Evolutionary conservation across 257 asterid genomes (phyloP), one percentile per base, ranked within the genome.

Genomic region (Gynochthodes officinalis): DNA sequence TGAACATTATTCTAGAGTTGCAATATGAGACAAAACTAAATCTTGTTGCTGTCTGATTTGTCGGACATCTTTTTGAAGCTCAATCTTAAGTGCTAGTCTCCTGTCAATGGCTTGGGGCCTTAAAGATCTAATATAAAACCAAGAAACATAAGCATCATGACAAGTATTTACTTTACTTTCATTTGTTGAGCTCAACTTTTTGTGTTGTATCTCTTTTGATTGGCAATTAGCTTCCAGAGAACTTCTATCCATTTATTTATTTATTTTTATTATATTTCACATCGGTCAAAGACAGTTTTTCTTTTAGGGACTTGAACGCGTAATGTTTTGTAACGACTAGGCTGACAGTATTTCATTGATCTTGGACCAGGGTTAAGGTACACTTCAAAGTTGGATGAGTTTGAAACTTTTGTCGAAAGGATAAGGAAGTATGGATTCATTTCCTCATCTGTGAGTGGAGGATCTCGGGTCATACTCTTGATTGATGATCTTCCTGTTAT

Each of bases 401-500:
- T 94, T 82, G 98, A 91, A 79, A 81, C 67, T 85, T 94, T 89
- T 84, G 96, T 90, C 65, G 99, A 91, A 78, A 81, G 82, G 86
- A 86, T 84, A 71, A 87, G 97, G 73, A 91, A 94, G 81, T 94
- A 91, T 82, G 97, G 98, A 76, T 64, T 84, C 69, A 71, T 88
- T 83, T 79, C 87, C 65, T 80, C 96, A 76, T 83, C 90, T 52
- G 55, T 75, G 73, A 75, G 77, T 73, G 76, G 84, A 70, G 79
- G 27, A 63, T 81, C 89, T 67, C 82, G 77, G 52, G 61, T 76
- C 81, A 84, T 94, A 70, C 90, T 91, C 78, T 74, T 94, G 77
- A 89, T 94, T 82, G 99, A 94, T 82, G 99, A 94, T 82, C 95
- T 94, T 66, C 99, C 99, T 37, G 81, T 89, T 75, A 88, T 94